Evolutionary conservation across 2,329 filamentous ascomycete genomes (phyloP), one percentile per base, ranked within the genome.

Genomic region (Zarea fungicola): DNA sequence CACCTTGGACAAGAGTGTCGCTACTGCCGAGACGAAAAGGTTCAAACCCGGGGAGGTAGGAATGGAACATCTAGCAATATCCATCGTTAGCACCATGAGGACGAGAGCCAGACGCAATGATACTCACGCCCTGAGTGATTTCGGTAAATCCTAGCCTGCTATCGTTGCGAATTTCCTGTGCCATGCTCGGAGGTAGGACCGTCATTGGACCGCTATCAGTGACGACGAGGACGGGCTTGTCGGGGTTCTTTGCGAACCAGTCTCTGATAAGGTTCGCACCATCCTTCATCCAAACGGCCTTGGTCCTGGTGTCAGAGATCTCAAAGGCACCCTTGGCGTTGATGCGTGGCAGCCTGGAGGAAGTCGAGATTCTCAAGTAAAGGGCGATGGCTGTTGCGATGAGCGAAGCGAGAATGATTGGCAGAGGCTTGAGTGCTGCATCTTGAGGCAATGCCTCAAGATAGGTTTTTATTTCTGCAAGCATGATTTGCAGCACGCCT

Each of bases 161-260:
- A 3, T 58, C 51, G 14, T 58, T 59, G 8, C 56, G 54, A 21
- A 59, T 55, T 2, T 56, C 53, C 29, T 56, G 37, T 11, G 49
- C 34, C 18, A 58, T 51, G 4, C 25, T 37, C 1, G 48, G 13
- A 1, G 56, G 58, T 2, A 60, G 43, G 19, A 59, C 42, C 4
- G 52, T 48, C 16, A 52, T 37, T 16, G 53, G 49, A 3, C 56
- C 58, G 9, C 43, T 36, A 19, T 58, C 53, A 10, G 42, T 35
- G n/a, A 7, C 13, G n/a, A 45, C n/a, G 16, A 28, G 6, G 3
- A 35, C 28, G 8, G 42, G 28, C 42, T 45, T 36, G 18, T 45
- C 42, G 14, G 42, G 42, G 29, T 45, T 34, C 31, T 45, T 22
- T 8, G 16, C 21, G 31, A 45, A 45, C 42, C 42, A 45, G n/a